Base-by-base conservation (phyloP, 2,329 filamentous ascomycete species). In the Colletotrichum viniferum region DNA sequence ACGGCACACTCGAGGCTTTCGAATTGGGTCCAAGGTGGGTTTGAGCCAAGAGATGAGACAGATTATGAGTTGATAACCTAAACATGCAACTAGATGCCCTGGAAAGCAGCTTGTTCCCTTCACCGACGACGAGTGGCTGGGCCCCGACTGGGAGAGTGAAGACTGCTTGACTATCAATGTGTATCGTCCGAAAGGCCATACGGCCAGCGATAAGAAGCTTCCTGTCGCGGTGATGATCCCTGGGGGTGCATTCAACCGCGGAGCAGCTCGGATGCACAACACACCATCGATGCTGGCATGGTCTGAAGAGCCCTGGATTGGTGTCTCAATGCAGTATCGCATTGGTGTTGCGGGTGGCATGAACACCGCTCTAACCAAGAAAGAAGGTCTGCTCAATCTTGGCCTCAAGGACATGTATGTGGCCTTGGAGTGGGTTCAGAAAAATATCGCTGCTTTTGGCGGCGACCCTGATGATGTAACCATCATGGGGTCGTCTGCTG, bases 301-400 rank as follows among this genome's bases (percentile, higher is more conserved):
- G 77, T 83, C 83, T 0, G 79, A 82, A 30, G 81, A 86, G 65
- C 87, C 88, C 0, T 86, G 89, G 69, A 86, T 90, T 55, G 88
- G 83, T 18, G 85, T 89, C 7, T 83, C 84, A 77, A 85, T 89
- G 79, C 85, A 87, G 77, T 83, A 83, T 28, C 80, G 90, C n/a
- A 86, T 92, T 66, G 87, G 87, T 12, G 89, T 88, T 5, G 88
- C 92, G 81, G 92, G 92, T 1, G 92, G 93, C 77, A 79, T 93
- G 10, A 87, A 89, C 13, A 90, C 86, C 9, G 80, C 82, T 34
- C 80, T 91, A 64, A 86, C 89, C 43, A 83, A 86, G 13, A 87
- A 88, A 28, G 87, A 89, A 68, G 90, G 89, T 0, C 74, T 88
- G 1, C 83, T 91, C 21, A 92, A 92, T 76, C 82, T 89, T 14